These are phyloP conservation scores for Solanum pimpinellifolium DNA, from an alignment of 257 asterid genomes.

Conservation along the genomic window DNA sequence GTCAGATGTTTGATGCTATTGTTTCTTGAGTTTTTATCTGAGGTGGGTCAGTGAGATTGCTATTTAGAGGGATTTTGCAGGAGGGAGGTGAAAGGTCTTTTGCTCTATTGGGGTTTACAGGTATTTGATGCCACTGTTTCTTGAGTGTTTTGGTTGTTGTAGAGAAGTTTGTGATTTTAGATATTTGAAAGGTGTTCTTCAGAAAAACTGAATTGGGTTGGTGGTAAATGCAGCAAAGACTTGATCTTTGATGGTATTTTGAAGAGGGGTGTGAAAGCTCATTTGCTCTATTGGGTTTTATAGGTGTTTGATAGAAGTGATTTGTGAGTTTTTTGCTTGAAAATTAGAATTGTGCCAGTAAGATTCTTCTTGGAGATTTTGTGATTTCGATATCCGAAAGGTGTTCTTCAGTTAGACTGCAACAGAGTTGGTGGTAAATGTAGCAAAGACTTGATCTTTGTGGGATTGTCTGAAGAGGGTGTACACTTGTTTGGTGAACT, in stretches of 20 bases:
- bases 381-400: constrained; percentile 4
- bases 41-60: constrained; percentile 9
- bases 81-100: not conserved
- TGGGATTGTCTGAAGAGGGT: not conserved
- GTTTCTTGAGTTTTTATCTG: not conserved
- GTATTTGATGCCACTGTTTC: not conserved
- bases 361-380: constrained; percentile 1
- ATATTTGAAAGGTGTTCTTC: constrained; percentile 1
- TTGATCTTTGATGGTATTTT: not conserved
- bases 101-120: not conserved
- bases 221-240: constrained; percentile 18
- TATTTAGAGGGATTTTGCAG: not conserved
- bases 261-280: not conserved
- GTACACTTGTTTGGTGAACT: not conserved
- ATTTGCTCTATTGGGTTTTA: not conserved
- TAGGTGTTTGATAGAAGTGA: not conserved
- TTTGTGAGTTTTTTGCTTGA: not conserved
- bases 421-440: constrained; percentile 11
- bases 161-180: constrained; percentile 1
- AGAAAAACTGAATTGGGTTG: constrained; percentile 8
- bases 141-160: not conserved
- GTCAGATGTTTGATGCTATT: not conserved
- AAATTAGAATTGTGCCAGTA: not conserved
- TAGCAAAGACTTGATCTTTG: constrained; percentile 17
- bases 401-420: constrained; percentile 6